These are phyloP conservation scores for Naegleria lovaniensis DNA, from an alignment of 208 protist genomes.

Conservation along the genomic window DNA sequence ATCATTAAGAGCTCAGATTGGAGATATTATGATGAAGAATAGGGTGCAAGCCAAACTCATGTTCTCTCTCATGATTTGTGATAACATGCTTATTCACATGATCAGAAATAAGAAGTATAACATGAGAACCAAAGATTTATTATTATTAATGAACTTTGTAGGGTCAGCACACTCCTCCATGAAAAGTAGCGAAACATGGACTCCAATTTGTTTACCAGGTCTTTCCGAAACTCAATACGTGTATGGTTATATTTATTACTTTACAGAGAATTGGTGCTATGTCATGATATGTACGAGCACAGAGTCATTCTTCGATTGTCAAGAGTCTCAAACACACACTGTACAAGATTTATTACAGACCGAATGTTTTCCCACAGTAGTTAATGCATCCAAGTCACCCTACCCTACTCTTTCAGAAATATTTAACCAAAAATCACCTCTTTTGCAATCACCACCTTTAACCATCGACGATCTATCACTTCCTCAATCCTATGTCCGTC, in stretches of 20 bases:
- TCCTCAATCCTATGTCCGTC: background rate
- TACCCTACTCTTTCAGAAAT: background rate
- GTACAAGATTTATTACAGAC: background rate
- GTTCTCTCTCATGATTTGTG: background rate
- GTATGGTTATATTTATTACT: slow-evolving; percentile 35
- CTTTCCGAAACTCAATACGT: slow-evolving; percentile 10
- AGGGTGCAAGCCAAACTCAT: background rate
- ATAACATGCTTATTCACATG: slow-evolving; percentile 27
- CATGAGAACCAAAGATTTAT: slow-evolving; percentile 20
- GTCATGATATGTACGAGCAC: background rate
- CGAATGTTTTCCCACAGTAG: background rate
- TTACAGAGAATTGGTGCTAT: background rate
- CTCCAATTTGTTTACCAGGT: slow-evolving; percentile 33
- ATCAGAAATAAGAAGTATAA: background rate
- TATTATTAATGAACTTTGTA: slow-evolving; percentile 33
- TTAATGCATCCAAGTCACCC: background rate
- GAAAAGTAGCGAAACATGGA: slow-evolving; percentile 35
- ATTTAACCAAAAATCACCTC: background rate
- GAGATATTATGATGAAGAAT: slow-evolving; percentile 23
- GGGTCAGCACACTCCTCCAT: slow-evolving; percentile 6
- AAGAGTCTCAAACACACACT: background rate
- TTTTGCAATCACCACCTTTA: background rate
- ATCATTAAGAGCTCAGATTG: background rate
- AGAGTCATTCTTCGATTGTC: slow-evolving; percentile 4
- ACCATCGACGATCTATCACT: background rate